Percentiles rank a stretch among this genome's conserved stretches.
These are phyloP conservation scores for Hemileia vastatrix DNA, from an alignment of 1,284 basidiomycete species.

Conservation along the genomic window DNA sequence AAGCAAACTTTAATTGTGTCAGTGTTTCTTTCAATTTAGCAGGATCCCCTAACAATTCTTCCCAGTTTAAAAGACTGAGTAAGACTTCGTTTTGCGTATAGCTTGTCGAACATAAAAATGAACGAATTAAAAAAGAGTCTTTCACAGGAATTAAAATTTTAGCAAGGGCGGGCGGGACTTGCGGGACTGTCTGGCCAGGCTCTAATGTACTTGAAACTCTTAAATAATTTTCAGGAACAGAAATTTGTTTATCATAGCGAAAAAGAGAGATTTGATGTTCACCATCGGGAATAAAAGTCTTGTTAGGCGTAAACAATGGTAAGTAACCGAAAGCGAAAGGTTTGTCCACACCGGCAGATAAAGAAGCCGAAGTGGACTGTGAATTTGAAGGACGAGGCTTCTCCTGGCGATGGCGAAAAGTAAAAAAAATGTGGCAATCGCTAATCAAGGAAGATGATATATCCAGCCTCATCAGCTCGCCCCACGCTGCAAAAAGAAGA, in stretches of 20 bases:
- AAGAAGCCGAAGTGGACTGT: constrained; percentile 20
- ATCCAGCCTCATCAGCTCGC: constrained; percentile 79
- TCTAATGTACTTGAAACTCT: constrained; percentile 30
- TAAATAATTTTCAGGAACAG: constrained; percentile 52
- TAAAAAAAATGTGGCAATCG: constrained; percentile 86
- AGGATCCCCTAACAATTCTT: constrained; percentile 55
- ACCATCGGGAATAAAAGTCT: constrained; percentile 80
- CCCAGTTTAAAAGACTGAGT: constrained; percentile 74
- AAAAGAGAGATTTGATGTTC: constrained; percentile 76
- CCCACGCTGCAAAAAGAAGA: no score
- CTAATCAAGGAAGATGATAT: constrained; percentile 61
- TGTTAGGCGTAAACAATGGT: constrained; percentile 68
- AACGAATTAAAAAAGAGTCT: constrained; percentile 71
- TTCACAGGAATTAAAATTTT: constrained; percentile 42
- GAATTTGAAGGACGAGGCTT: constrained; percentile 40
- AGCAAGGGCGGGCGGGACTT: constrained; percentile 33
- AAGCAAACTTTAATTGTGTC: constrained; percentile 67
- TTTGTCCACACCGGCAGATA: constrained; percentile 52
- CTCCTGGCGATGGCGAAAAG: constrained; percentile 64
- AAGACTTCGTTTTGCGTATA: constrained; percentile 86
- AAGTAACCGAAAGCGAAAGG: constrained; percentile 89
- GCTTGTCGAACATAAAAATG: constrained; percentile 81
- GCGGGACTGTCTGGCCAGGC: constrained; percentile 22
- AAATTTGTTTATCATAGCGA: constrained; percentile 49
- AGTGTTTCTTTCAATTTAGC: constrained; percentile 63